A percentile compares a stretch with the other conserved stretches of the same genome.
Conservation (phyloP, 306 rosid species). For the Cucurbita pepo region DNA sequence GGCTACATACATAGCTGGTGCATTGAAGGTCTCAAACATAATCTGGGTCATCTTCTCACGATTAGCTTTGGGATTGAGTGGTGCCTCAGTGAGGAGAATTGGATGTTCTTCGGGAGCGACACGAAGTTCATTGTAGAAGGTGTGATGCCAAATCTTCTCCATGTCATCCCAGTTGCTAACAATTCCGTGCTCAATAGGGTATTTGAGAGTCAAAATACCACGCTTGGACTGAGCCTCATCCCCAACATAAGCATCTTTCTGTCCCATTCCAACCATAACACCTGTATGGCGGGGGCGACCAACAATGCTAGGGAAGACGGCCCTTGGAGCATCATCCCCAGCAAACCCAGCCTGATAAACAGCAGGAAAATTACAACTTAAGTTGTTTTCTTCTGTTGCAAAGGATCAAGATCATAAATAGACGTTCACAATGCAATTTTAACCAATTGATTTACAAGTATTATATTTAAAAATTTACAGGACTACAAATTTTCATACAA, state of each 20-base stretch:
- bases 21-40: conserved; percentile 31
- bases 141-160: conserved; percentile 55
- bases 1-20: conserved; percentile 79
- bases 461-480: not conserved
- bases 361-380: not conserved
- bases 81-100: conserved; percentile 63
- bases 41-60: conserved; percentile 36
- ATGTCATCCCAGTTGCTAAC: conserved; percentile 80
- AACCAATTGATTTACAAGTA: not conserved
- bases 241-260: conserved; percentile 25
- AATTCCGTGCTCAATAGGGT: conserved; percentile 74
- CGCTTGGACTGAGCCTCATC: conserved; percentile 29
- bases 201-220: conserved; percentile 24
- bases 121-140: conserved; percentile 25
- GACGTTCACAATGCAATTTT: not conserved
- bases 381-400: not conserved
- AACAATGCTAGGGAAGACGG: conserved; percentile 26
- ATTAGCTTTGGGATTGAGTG: conserved; percentile 64
- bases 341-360: conserved; percentile 25
- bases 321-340: conserved; percentile 28
- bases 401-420: not conserved
- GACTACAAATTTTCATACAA: not conserved
- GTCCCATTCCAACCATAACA: conserved; percentile 27
- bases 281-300: conserved; percentile 27
- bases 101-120: conserved; percentile 43